Evolutionary conservation across 768 basidiomycete genomes (phyloP), one percentile per base, ranked within the genome.

Genomic region (Sutorius australiensis): DNA sequence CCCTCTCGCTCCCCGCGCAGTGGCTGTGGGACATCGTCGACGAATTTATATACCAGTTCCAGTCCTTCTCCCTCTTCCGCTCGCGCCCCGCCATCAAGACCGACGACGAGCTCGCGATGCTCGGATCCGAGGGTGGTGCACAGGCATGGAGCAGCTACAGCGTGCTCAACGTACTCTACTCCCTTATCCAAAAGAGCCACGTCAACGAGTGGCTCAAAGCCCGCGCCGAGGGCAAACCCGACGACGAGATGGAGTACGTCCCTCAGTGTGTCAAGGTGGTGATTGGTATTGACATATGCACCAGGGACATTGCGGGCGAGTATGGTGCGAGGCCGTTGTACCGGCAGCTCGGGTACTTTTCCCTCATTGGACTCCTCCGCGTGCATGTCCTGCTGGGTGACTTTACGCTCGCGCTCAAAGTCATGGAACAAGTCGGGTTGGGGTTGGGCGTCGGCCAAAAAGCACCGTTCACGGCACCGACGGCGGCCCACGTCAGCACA

Each of bases 11-110:
- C 21, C 95, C 95, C 0, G 92, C 95, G 54, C 94, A 97, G 68
- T 99, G 95, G 95, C 73, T 99, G 8, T 98, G 95, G 92, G 93
- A 95, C 64, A 94, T 95, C 69, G 86, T 95, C 65, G 92, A 95
- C 74, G 93, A 95, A 63, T 95, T 95, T 68, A 95, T 98, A 61
- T 99, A 97, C 73, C 95, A 99, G 68, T 99, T 94, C 76, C 94
- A 95, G 67, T 89, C 89, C 1, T 98, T 97, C 73, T 91, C 92
- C 59, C 83, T 90, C 36, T 98, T 93, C 87, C 77, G 93, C 48
- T 86, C 87, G 16, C 92, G 89, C 63, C 78, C 85, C 30, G 88
- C 90, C 56, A 77, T 78, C 46, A 98, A 97, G 74, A 82, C 86
- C 0, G 93, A 92, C 37, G 95, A 98, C 61, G 95, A 98, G 68